Base-by-base conservation (phyloP, 805 yeast species). In the Schwanniomyces sp. region DNA sequence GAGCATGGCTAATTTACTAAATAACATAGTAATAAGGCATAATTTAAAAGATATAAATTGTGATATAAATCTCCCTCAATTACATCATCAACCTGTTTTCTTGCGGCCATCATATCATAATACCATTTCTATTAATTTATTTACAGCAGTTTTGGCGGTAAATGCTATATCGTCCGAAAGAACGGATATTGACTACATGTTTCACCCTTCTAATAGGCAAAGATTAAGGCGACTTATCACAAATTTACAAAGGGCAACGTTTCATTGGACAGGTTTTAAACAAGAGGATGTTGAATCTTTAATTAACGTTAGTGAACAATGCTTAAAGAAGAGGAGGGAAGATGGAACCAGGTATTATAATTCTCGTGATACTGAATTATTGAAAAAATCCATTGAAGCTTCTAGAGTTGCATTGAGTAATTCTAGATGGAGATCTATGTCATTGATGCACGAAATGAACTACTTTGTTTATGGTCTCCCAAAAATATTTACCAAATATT, bases 91-190 rank as follows among this genome's bases (percentile, higher is more conserved):
- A 26, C 82, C 85, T 0, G 78, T 82, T 0, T 77, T 78, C 49
- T 54, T 85, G n/a, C 66, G 73, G 43, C 90, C 91, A 0, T 82
- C 89, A 0, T 77, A 66, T 53, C 84, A 81, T 52, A 85, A 85
- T 57, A 80, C 72, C 54, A 51, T 85, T 9, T 77, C 89, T 0
- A 71, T 85, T 16, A 85, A 85, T 57, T 63, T 85, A 8, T 85
- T 85, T 57, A 77, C 81, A 7, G 80, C 88, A 0, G 88, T 85
- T 1, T 66, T 85, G 40, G 88, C 89, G 1, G 81, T 83, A 2
- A 85, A 85, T 67, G 88, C 91, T 0, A 86, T 85, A 2, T 80
- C 89, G 5, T 84, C 90, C 0, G 89, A 85, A 57, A 64, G 90
- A 42, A 74, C 70, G 4, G 91, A 80, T 52, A 70, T 75, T 21